A percentile compares a stretch with the other conserved stretches of the same genome.
These are phyloP conservation scores for Spirogloea muscicola DNA, from an alignment of 139 green algal genomes.

Conservation along the genomic window DNA sequence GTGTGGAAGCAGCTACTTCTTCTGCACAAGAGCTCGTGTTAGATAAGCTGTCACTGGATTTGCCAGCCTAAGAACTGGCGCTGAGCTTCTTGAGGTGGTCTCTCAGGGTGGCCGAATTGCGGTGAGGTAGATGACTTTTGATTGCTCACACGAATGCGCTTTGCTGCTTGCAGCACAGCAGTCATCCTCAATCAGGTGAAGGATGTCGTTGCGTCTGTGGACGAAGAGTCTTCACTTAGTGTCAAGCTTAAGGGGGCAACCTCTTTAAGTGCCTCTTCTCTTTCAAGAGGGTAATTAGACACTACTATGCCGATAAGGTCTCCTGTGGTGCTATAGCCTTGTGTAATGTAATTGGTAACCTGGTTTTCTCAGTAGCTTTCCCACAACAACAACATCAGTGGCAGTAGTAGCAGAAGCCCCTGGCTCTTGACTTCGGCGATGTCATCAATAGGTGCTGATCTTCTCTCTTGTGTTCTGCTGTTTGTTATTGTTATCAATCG, in stretches of 20 bases:
- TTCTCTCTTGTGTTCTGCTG: neutral
- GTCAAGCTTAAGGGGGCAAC: slow-evolving; percentile 1
- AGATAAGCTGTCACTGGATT: neutral
- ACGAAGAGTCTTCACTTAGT: slow-evolving; percentile 34
- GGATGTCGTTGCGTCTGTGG: slow-evolving; percentile 43
- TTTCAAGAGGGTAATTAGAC: slow-evolving; percentile 1
- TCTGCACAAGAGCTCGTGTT: neutral
- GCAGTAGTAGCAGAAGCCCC: no score
- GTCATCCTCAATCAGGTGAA: slow-evolving; percentile 57
- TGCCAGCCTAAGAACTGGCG: neutral
- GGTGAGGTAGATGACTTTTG: neutral
- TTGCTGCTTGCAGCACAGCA: slow-evolving; percentile 50
- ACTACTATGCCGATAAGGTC: neutral
- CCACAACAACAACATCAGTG: no score
- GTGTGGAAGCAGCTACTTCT: neutral
- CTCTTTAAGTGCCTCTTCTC: neutral
- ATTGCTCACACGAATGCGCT: neutral
- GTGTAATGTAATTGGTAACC: neutral
- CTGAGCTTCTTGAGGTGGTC: neutral
- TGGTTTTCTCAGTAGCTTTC: neutral
- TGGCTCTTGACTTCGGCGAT: no score
- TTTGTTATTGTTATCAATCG: slow-evolving; percentile 4
- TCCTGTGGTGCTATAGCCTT: neutral
- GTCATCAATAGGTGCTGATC: no score
- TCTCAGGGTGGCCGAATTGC: neutral